Evolutionary conservation across 2,329 filamentous ascomycete genomes (phyloP).

Genomic region (Colletotrichum liaoningense): DNA sequence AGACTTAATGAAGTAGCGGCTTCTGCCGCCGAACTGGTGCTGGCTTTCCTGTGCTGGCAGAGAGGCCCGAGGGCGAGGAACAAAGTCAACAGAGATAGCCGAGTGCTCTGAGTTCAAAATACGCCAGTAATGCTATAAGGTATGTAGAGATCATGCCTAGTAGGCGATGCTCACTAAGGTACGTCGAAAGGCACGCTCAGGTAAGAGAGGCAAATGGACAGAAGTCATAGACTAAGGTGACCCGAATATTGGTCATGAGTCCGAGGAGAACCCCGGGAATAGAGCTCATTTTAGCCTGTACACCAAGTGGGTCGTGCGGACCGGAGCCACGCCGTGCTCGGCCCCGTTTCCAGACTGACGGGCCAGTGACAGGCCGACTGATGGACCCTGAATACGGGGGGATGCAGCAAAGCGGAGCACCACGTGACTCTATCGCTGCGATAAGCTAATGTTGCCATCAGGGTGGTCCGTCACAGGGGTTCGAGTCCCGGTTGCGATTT

Average conservation of each 20-base stretch:
- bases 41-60: too few species aligned
- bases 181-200: not conserved
- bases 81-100: too few species aligned
- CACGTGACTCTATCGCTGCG: slow-evolving; percentile 13
- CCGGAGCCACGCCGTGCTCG: not conserved
- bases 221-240: not conserved
- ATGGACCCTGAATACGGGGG: slow-evolving; percentile 6
- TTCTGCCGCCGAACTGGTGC: not conserved
- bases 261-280: not conserved
- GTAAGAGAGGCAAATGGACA: not conserved
- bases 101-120: too few species aligned
- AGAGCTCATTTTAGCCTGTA: not conserved
- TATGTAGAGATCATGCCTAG: too few species aligned
- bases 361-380: slow-evolving; percentile 20
- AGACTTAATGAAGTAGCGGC: not conserved
- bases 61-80: not conserved
- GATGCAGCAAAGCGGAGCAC: not conserved
- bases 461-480: slow-evolving; percentile 17
- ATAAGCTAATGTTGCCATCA: slow-evolving; percentile 12
- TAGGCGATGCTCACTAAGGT: not conserved
- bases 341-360: not conserved
- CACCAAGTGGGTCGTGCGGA: slow-evolving; percentile 5
- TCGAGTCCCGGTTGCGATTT: not conserved
- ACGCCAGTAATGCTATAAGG: not conserved
- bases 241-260: not conserved